Base-by-base conservation (phyloP, 805 yeast genomes). In the Phaffomyces opuntiae region DNA sequence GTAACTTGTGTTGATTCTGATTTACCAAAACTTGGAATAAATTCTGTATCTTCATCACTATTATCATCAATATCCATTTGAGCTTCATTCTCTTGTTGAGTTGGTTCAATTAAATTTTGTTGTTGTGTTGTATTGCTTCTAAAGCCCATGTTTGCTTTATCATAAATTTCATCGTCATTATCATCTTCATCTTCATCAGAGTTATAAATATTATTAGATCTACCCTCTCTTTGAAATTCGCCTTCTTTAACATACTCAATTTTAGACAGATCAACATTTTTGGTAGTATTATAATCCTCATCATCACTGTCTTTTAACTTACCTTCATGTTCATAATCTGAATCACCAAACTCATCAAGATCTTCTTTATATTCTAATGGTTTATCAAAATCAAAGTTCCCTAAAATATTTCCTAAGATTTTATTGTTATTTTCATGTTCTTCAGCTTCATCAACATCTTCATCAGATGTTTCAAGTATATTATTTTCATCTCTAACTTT, bases 21-120 rank as follows among this genome's bases (percentile, higher is more conserved):
- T 33, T 43, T 47, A 1, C 78, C 78, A 56, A 80, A 80, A 0
- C 72, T 68, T 9, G 87, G 86, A 37, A 78, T 64, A 51, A 76
- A 77, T 37, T 35, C 37, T 35, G 17, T 19, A 9, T 35, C 37
- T 8, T 54, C 56, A n/a, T 59, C 59, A 17, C 54, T 53, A 14
- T 59, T 61, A 16, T 55, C 64, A 21, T 53, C 60, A 17, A 53
- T 54, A 11, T 50, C 50, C 27, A 49, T 61, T 3, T 53, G 53
- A n/a, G 45, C 49, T 14, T 43, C 46, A 13, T 44, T 58, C 7
- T 60, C 60, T 6, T 53, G 55, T n/a, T 52, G 59, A 9, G 38
- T 29, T 29, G 12, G 31, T 12, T 29, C 31, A 11, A 9, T 27
- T 27, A 4, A 11, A 9, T 14, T 11, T 33, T 33, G 19, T 16